These are phyloP conservation scores for Phytophthora citricola DNA, from an alignment of 352 stramenopile genomes.

Conservation along the genomic window DNA sequence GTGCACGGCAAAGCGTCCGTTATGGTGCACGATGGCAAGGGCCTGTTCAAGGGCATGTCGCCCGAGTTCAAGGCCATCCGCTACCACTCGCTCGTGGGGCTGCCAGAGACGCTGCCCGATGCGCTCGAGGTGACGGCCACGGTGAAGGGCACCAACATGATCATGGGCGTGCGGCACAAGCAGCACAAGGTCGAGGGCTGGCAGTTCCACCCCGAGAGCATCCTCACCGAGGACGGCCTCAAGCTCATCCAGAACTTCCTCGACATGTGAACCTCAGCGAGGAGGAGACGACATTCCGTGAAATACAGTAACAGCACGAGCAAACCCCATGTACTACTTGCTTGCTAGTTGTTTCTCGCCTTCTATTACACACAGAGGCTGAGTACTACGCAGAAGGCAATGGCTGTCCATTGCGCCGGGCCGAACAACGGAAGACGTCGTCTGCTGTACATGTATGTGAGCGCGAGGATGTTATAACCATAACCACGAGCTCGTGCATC, in stretches of 20 bases:
- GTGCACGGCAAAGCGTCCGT: slow-evolving; percentile 89
- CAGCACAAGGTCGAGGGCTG: slow-evolving; percentile 88
- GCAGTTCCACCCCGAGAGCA: slow-evolving; percentile 91
- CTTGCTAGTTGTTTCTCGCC: slow-evolving; percentile 14
- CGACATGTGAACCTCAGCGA: slow-evolving; percentile 64
- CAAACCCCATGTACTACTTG: slow-evolving; percentile 5
- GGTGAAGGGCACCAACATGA: slow-evolving; percentile 86
- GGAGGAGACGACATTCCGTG: background rate
- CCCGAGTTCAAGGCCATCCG: slow-evolving; percentile 84
- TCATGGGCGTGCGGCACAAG: slow-evolving; percentile 91
- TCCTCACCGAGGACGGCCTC: slow-evolving; percentile 84
- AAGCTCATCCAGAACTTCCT: slow-evolving; percentile 90
- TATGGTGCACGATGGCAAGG: slow-evolving; percentile 87
- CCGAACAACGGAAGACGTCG: slow-evolving; percentile 7
- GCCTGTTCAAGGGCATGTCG: slow-evolving; percentile 84
- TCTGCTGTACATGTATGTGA: background rate
- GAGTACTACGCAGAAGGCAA: background rate
- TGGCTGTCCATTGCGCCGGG: background rate
- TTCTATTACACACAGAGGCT: slow-evolving; percentile 30
- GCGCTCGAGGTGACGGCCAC: slow-evolving; percentile 84
- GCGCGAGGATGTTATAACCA: slow-evolving; percentile 11
- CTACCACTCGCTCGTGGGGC: slow-evolving; percentile 89
- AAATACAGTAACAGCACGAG: slow-evolving; percentile 23
- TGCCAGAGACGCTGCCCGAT: slow-evolving; percentile 81
- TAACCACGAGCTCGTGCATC: background rate